Evolutionary conservation across 306 rosid genomes (phyloP).

Genomic region (Fragaria ananassa): DNA sequence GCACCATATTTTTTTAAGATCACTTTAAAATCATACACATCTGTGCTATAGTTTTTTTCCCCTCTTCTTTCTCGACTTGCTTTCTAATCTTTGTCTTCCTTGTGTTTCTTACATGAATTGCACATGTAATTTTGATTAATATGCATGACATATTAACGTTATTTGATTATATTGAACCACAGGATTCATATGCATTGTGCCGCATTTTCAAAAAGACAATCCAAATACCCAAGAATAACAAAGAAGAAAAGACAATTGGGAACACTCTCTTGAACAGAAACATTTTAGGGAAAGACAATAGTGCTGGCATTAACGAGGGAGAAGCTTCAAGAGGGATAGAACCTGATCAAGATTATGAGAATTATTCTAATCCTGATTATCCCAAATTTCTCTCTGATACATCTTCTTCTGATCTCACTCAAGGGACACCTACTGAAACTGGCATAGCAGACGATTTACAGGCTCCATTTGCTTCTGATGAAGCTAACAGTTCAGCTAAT

Average conservation of each 20-base stretch:
- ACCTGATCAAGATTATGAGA: conserved; percentile 36
- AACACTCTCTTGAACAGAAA: conserved; percentile 32
- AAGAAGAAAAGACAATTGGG: conserved; percentile 31
- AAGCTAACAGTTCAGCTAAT: conserved; percentile 67
- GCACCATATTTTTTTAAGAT: conserved; percentile 24
- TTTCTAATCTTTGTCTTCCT: not conserved
- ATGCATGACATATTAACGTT: not conserved
- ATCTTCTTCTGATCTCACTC: conserved; percentile 93
- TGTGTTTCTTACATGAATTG: conserved; percentile 7
- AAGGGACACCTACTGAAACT: conserved; percentile 68
- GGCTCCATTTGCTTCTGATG: conserved; percentile 68
- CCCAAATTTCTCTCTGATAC: conserved; percentile 58
- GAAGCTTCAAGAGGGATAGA: conserved; percentile 43
- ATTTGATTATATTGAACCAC: not conserved
- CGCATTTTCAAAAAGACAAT: conserved; percentile 83
- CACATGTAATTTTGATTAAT: not conserved
- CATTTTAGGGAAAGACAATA: conserved; percentile 33
- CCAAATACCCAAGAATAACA: conserved; percentile 43
- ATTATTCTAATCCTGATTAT: conserved; percentile 32
- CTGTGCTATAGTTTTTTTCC: conserved; percentile 29
- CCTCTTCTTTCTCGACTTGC: conserved; percentile 18
- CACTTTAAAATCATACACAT: conserved; percentile 31
- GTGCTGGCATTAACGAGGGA: conserved; percentile 35
- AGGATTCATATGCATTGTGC: conserved; percentile 93
- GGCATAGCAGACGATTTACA: conserved; percentile 63